Evolutionary conservation across 768 basidiomycete species (phyloP).

Genomic region (Rubroboletus pulcherrimus): DNA sequence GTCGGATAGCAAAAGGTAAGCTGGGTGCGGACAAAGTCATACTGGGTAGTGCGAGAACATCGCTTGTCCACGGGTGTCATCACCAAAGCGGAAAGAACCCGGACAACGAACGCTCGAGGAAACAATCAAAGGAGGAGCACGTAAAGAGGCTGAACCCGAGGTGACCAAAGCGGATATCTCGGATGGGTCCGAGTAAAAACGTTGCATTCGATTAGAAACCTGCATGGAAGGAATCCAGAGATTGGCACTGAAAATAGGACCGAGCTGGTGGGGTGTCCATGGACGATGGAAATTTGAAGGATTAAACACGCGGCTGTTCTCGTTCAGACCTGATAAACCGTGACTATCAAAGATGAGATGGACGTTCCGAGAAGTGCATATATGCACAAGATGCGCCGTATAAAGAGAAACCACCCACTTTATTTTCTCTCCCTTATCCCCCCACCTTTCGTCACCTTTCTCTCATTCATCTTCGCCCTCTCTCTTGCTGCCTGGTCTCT

Average conservation of each 20-base stretch:
- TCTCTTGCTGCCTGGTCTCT: slow-evolving; percentile 23
- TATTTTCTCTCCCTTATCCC: slow-evolving; percentile 30
- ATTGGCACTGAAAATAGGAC: neutral
- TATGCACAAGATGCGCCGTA: neutral
- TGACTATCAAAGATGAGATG: neutral
- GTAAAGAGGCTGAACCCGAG: slow-evolving; percentile 1
- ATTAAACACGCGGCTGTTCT: neutral
- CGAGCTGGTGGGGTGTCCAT: neutral
- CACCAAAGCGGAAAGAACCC: neutral
- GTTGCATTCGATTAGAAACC: neutral
- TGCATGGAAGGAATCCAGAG: neutral
- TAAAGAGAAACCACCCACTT: slow-evolving; percentile 5
- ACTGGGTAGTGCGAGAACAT: slow-evolving; percentile 10
- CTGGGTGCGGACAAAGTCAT: neutral
- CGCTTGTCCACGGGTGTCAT: slow-evolving; percentile 2
- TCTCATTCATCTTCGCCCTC: slow-evolving; percentile 1
- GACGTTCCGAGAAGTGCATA: neutral
- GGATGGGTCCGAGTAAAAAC: slow-evolving; percentile 5
- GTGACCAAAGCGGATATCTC: slow-evolving; percentile 4
- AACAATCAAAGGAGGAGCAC: slow-evolving; percentile 1
- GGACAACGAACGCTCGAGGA: slow-evolving; percentile 7
- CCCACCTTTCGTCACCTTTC: neutral
- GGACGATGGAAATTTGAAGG: neutral
- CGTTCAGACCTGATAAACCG: neutral
- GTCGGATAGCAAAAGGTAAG: slow-evolving; percentile 11